A percentile compares a stretch with the other conserved stretches of the same genome.
These are phyloP conservation scores for Onygenales sp. DNA, from an alignment of 2,329 filamentous ascomycete genomes.

Conservation along the genomic window DNA sequence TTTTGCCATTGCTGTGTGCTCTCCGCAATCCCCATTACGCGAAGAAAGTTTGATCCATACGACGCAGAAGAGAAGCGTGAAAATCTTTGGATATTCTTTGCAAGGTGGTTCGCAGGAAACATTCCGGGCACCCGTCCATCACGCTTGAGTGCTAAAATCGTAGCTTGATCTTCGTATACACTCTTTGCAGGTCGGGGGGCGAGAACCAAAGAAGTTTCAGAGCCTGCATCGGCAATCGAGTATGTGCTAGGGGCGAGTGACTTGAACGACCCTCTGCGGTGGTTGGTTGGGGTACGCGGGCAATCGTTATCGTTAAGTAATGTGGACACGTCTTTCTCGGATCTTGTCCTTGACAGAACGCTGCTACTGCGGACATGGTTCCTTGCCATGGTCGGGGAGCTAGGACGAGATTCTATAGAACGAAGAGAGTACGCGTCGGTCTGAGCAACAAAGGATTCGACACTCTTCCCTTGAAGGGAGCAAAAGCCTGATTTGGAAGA, in stretches of 20 bases:
- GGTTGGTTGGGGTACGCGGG: conserved; percentile 12
- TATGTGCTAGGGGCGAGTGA: conserved; percentile 37
- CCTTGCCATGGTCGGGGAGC: conserved; percentile 29
- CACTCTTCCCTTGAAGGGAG: conserved; percentile 27
- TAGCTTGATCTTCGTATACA: conserved; percentile 37
- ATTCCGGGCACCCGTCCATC: conserved; percentile 36
- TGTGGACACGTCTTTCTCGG: conserved; percentile 29
- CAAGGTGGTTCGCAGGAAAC: conserved; percentile 37
- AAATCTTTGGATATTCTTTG: conserved; percentile 37
- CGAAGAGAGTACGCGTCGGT: conserved; percentile 34
- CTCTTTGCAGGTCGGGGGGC: conserved; percentile 33
- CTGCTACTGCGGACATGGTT: conserved; percentile 35
- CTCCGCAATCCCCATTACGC: conserved; percentile 36
- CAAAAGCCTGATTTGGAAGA: conserved; percentile 22
- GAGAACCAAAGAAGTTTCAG: conserved; percentile 36
- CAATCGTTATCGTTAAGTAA: conserved; percentile 22
- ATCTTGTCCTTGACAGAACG: conserved; percentile 32
- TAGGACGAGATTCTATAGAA: conserved; percentile 24
- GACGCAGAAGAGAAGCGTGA: conserved; percentile 39
- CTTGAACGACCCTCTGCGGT: conserved; percentile 20
- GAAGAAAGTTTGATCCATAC: conserved; percentile 37
- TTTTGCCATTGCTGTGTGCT: conserved; percentile 21
- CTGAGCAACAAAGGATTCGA: conserved; percentile 32
- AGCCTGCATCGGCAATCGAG: conserved; percentile 35
- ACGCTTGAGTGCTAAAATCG: conserved; percentile 33